Base-by-base conservation (phyloP, 176 grass and related monocot species). In the Tillandsia leiboldiana region DNA sequence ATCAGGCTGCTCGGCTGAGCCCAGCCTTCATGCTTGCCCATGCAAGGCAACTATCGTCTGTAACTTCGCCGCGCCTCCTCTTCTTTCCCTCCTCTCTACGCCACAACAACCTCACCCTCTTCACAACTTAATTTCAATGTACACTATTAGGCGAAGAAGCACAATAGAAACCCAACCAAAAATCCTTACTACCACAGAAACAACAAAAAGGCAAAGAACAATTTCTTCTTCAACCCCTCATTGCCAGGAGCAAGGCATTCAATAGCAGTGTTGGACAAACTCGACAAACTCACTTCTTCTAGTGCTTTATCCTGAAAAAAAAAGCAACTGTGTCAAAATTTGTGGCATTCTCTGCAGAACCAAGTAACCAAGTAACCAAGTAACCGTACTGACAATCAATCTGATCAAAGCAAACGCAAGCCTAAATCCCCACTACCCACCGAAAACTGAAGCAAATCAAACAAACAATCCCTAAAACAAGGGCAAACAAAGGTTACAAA, bases 1-100 rank as follows among this genome's bases (percentile, higher is more conserved):
- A 84, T 29, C 75, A 79, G 65, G 78, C 83, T 78, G 77, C 70
- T 77, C 53, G 24, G 77, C 63, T 50, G 75, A 23, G 50, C 51
- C 71, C 50, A 69, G 52, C 66, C 79, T 73, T 75, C 64, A 63
- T n/a, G 70, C 61, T 26, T 67, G 26, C 80, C 70, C 13, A 77
- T 77, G 66, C 14, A 57, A 51, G 20, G 53, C 53, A 61, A 50
- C 11, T 13, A 11, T 26, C 52, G n/a, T 11, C 64, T 10, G 42
- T 62, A 47, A 10, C n/a, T 51, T 69, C 33, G 50, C 11, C n/a
- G 11, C 50, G 56, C 29, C 66, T 56, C 75, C 53, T 69, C 5
- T 20, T 61, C 56, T 61, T 61, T 20, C 56, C 56, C 11, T 23
- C 50, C 8, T n/a, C 18, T 50, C 53, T 53, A 1, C 10, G 53